Percentiles rank a stretch among this genome's conserved stretches.
phyloP scores from a whole-genome alignment of 2,329 filamentous ascomycete species.

The Sporothrix curviconia region DNA sequence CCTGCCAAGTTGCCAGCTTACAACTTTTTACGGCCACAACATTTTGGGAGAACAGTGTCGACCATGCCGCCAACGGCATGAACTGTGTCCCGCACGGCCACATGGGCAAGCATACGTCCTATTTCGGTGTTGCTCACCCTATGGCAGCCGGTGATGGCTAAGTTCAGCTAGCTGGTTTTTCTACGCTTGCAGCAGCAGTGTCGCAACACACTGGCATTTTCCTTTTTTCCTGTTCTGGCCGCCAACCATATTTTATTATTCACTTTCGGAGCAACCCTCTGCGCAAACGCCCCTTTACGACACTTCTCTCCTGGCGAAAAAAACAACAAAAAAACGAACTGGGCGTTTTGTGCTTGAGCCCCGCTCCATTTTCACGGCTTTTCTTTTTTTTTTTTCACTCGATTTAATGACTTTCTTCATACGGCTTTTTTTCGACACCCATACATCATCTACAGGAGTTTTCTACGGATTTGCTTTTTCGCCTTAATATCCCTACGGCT shows the following conservation, averaged over 20 bases:
- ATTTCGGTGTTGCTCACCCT: constrained; percentile 42
- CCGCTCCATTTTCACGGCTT: not conserved
- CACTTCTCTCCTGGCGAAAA: not conserved
- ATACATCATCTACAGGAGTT: constrained; percentile 9
- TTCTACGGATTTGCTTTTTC: constrained; percentile 1
- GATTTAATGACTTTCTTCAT: constrained; percentile 11
- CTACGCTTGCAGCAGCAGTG: not conserved
- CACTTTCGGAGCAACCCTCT: not conserved
- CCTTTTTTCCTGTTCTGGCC: constrained; percentile 6
- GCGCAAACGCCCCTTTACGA: not conserved
- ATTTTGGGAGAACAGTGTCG: constrained; percentile 46
- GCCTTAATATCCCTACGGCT: constrained; percentile 6
- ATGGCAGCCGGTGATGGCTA: constrained; percentile 51
- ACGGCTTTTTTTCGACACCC: constrained; percentile 4
- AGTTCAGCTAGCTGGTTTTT: not conserved
- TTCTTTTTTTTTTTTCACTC: not conserved
- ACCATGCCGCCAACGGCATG: constrained; percentile 36
- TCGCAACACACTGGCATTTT: not conserved
- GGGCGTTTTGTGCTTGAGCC: not conserved
- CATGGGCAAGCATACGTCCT: constrained; percentile 37
- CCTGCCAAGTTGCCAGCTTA: constrained; percentile 33
- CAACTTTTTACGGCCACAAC: constrained; percentile 40
- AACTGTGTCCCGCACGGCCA: constrained; percentile 38
- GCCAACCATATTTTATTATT: constrained; percentile 8
- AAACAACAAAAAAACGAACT: not conserved